Conservation (phyloP, 2,329 filamentous ascomycete species). For the Diplocarpon rosae region DNA sequence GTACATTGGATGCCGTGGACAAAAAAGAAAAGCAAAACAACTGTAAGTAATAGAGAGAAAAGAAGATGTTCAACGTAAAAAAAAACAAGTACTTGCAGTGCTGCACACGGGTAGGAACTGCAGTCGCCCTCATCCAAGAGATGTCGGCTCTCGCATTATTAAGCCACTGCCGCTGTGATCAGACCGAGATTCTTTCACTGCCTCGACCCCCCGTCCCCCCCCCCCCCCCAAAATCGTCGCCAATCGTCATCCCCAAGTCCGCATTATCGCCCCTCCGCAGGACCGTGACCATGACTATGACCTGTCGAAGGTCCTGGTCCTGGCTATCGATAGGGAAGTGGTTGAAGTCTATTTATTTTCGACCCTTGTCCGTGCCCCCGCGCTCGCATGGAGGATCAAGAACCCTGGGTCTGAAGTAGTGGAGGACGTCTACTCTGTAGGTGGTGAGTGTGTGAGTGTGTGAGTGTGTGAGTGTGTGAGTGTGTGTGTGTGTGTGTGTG, state of each 20-base stretch:
- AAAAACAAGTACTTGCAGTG: too few relatives aligned
- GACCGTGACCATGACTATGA: too few relatives aligned
- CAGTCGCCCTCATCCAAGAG: background rate
- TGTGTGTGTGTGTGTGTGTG: too few relatives aligned
- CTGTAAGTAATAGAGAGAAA: conserved; percentile 4
- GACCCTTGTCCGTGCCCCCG: background rate
- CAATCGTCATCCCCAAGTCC: conserved; percentile 5
- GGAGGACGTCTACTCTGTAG: too few relatives aligned
- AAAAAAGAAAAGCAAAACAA: conserved; percentile 9
- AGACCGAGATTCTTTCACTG: conserved; percentile 1
- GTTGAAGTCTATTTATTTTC: conserved; percentile 1
- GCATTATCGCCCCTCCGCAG: conserved; percentile 4
- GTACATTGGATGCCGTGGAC: conserved; percentile 12
- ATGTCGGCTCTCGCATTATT: conserved; percentile 6
- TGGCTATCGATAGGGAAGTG: conserved; percentile 9
- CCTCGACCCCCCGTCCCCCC: background rate
- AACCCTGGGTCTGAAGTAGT: too few relatives aligned
- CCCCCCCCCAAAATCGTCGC: background rate
- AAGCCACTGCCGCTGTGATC: conserved; percentile 5
- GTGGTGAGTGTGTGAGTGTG: too few relatives aligned
- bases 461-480: too few relatives aligned
- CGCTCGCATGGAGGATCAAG: too few relatives aligned
- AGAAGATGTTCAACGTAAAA: too few relatives aligned
- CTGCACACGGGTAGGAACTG: conserved; percentile 4
- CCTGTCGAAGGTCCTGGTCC: conserved; percentile 1